phyloP scores from a whole-genome alignment of 179 eudicot genomes.

The Camellia oleifera region DNA sequence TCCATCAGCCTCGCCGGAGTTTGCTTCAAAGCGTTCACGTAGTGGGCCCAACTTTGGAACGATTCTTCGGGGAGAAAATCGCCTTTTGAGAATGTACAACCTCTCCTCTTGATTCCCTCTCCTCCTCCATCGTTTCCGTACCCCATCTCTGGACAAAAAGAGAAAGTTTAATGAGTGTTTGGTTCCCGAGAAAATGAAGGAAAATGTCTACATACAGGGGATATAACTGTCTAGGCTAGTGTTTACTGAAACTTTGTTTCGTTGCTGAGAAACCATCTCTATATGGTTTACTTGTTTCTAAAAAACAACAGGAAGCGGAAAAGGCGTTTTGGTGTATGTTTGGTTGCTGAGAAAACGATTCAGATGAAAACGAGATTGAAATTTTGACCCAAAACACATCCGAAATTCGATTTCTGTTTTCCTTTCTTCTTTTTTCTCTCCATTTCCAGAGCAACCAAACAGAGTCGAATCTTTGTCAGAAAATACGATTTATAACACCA shows the following conservation, averaged over 20 bases:
- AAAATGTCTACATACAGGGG: not conserved
- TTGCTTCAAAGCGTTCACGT: slow-evolving; percentile 31
- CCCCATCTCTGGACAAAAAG: not conserved
- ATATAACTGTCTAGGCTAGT: no score
- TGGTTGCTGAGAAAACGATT: not conserved
- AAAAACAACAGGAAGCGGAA: no score
- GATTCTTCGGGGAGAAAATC: slow-evolving; percentile 55
- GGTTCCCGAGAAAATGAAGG: not conserved
- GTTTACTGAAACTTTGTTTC: not conserved
- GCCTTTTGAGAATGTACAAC: slow-evolving; percentile 29
- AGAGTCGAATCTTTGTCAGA: not conserved
- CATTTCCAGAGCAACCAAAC: not conserved
- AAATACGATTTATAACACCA: not conserved
- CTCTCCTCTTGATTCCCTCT: slow-evolving; percentile 22
- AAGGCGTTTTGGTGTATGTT: not conserved
- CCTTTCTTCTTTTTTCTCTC: no score
- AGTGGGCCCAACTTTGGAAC: slow-evolving; percentile 46
- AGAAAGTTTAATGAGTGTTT: not conserved
- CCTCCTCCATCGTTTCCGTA: not conserved
- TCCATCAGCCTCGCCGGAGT: slow-evolving; percentile 40
- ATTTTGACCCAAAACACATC: not conserved
- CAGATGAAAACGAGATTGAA: not conserved
- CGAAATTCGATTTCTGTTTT: no score
- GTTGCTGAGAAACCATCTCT: not conserved
- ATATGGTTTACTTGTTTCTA: no score